These are phyloP conservation scores for Entoloma clypeatum DNA, from an alignment of 1,284 basidiomycete genomes.

Conservation along the genomic window DNA sequence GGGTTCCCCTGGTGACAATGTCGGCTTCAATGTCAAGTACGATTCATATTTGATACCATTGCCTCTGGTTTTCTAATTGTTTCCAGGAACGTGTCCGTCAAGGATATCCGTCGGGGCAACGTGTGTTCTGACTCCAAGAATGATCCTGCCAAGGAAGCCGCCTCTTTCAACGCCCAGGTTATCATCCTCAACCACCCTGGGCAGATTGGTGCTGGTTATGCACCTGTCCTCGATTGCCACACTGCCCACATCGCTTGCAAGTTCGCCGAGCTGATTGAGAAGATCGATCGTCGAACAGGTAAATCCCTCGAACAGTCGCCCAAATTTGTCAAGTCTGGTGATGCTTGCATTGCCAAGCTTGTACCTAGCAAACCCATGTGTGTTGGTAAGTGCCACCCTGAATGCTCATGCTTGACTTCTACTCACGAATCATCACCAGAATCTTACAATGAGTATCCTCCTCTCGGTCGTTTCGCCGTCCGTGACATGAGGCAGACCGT, in stretches of 20 bases:
- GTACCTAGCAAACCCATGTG: slow-evolving; percentile 96
- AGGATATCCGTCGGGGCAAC: slow-evolving; percentile 99
- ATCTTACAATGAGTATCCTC: slow-evolving; percentile 97
- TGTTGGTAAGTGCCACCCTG: slow-evolving; percentile 49
- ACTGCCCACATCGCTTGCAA: slow-evolving; percentile 99
- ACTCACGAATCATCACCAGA: slow-evolving; percentile 29
- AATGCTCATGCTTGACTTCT: background rate
- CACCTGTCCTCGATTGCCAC: slow-evolving; percentile 99
- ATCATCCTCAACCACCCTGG: slow-evolving; percentile 99
- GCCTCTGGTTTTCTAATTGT: slow-evolving; percentile 8
- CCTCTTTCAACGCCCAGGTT: slow-evolving; percentile 99
- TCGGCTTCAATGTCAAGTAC: slow-evolving; percentile 96
- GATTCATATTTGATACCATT: slow-evolving; percentile 24
- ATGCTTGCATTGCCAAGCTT: slow-evolving; percentile 97
- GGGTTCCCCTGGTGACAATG: slow-evolving; percentile 98
- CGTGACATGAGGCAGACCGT: slow-evolving; percentile 99
- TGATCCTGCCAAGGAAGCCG: slow-evolving; percentile 99
- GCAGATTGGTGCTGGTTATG: slow-evolving; percentile 98
- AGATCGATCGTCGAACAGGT: slow-evolving; percentile 98
- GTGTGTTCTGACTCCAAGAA: slow-evolving; percentile 99
- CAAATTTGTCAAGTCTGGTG: slow-evolving; percentile 98
- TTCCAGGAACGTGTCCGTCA: slow-evolving; percentile 98
- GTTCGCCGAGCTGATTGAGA: slow-evolving; percentile 96
- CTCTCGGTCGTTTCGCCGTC: slow-evolving; percentile 98
- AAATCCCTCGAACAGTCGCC: slow-evolving; percentile 86